Evolutionary conservation across 2,329 filamentous ascomycete species (phyloP), one percentile per base, ranked within the genome.

Genomic region (Nigrograna mackinnonii): DNA sequence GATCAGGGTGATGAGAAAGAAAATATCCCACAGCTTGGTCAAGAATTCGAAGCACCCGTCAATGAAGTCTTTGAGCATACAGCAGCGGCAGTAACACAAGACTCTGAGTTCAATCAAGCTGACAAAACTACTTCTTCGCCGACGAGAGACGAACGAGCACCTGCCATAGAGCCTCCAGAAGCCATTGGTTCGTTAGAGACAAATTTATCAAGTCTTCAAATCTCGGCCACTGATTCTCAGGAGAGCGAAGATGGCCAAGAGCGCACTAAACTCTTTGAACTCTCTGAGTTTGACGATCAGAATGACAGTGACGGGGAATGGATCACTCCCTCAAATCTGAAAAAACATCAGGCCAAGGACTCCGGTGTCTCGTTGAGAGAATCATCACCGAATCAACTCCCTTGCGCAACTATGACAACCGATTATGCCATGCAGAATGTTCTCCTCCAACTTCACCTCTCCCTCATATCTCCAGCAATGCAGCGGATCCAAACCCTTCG

Each of bases 341-440:
- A 90, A 65, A 87, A 89, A 64, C 86, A 89, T 63, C 87, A 94
- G 72, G 82, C 81, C 45, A 80, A 84, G 63, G 85, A 92, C 43
- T 44, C 47, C 67, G 74, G 36, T 50, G 26, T 55, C 3, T 73
- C 78, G 70, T 77, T 30, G 70, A 77, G 36, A 67, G 76, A 45
- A 18, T 44, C 53, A 13, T 76, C 82, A 40, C 77, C 81, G 24
- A 80, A 81, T 48, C 83, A 82, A 11, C 86, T 96, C 55, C 86
- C 95, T 69, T 89, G 89, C 13, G 92, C 91, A n/a, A 85, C 92
- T 33, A 86, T 97, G 62, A 97, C 94, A 1, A 91, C 87, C 42
- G 94, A 99, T 75, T 97, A 89, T 71, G 92, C 94, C 41, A 95
- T 99, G 89, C 92, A 97, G 73, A 97, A 97, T 66, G 91, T 97